These are phyloP conservation scores for Penicillium daleae DNA, from an alignment of 495 filamentous ascomycete genomes.

Conservation along the genomic window DNA sequence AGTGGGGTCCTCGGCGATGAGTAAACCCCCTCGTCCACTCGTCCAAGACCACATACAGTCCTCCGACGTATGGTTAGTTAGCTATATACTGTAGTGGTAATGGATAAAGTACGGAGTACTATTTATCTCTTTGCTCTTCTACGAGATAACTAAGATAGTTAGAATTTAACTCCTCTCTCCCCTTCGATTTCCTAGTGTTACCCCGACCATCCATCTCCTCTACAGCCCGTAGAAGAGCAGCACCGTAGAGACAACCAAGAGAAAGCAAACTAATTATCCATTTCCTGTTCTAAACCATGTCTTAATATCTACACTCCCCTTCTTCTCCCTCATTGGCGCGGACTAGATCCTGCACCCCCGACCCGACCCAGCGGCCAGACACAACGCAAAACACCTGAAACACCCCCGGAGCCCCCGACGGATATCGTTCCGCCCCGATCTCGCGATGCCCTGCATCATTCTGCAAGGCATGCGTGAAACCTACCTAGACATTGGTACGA, in stretches of 20 bases:
- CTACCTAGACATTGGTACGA: constrained; percentile 27
- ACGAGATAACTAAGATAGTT: too few species aligned
- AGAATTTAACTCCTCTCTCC: too few species aligned
- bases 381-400: neutral
- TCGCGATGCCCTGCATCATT: constrained; percentile 15
- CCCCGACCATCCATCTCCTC: neutral
- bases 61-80: too few species aligned
- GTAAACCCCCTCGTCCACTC: too few species aligned
- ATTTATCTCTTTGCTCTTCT: too few species aligned
- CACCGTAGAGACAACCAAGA: neutral
- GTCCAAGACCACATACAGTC: too few species aligned
- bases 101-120: too few species aligned
- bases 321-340: constrained; percentile 14
- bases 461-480: constrained; percentile 40
- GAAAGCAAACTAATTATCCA: neutral
- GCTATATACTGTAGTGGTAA: too few species aligned
- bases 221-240: neutral
- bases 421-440: constrained; percentile 11
- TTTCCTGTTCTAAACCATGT: neutral
- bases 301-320: neutral
- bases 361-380: constrained; percentile 5
- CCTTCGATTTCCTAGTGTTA: too few species aligned
- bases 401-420: neutral
- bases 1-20: too few species aligned
- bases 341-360: neutral